Conservation (phyloP, 192 early-diverging fungal genomes). For the Coemansia sp. region DNA sequence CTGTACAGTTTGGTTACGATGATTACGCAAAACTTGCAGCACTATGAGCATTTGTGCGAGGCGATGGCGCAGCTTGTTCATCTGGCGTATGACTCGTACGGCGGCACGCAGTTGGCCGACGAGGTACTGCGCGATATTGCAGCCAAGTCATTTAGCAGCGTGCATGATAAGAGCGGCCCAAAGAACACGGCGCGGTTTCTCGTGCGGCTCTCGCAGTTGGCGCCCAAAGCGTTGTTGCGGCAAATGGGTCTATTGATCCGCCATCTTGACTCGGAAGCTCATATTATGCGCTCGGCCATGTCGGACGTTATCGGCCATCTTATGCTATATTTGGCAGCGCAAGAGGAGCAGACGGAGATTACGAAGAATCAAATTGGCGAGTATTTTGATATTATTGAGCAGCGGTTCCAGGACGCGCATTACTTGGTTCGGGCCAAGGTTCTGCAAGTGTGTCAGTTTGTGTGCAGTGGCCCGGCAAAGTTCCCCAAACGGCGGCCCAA, state of each 20-base stretch:
- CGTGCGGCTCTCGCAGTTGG: conserved; percentile 74
- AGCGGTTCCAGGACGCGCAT: conserved; percentile 88
- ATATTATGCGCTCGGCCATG: conserved; percentile 80
- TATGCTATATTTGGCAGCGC: conserved; percentile 70
- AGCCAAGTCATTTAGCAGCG: conserved; percentile 59
- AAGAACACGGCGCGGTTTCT: conserved; percentile 85
- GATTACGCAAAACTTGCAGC: conserved; percentile 79
- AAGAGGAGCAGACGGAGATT: conserved; percentile 69
- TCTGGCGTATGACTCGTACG: conserved; percentile 59
- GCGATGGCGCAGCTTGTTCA: conserved; percentile 78
- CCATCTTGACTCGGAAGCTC: conserved; percentile 89
- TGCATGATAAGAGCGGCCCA: conserved; percentile 75
- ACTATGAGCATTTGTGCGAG: conserved; percentile 81
- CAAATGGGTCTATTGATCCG: conserved; percentile 83
- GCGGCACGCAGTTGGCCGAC: conserved; percentile 68
- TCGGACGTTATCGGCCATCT: conserved; percentile 89
- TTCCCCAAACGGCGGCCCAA: conserved; percentile 74
- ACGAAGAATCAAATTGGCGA: conserved; percentile 71
- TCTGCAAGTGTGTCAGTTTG: conserved; percentile 75
- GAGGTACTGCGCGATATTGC: conserved; percentile 70
- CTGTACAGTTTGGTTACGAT: conserved; percentile 74
- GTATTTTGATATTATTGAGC: conserved; percentile 89
- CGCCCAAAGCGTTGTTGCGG: conserved; percentile 80
- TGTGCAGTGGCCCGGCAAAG: conserved; percentile 75
- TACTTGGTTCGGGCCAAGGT: conserved; percentile 85